Evolutionary conservation across 2,329 filamentous ascomycete species (phyloP), one percentile per base, ranked within the genome.

Genomic region (Microdochium trichocladiopsis): DNA sequence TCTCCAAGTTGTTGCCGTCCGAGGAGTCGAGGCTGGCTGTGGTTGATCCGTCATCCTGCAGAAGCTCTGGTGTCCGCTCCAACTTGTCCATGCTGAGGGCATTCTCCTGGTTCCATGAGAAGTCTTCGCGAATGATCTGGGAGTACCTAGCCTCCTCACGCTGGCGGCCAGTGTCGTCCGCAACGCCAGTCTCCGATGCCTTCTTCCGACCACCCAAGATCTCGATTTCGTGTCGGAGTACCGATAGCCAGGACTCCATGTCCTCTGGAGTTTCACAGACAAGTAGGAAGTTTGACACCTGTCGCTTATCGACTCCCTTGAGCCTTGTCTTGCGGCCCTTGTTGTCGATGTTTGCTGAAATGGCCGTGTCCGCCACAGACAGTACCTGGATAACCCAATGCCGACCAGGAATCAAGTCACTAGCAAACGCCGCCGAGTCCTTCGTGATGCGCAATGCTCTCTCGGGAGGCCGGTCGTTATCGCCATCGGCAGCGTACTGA

Each of bases 391-490:
- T 67, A 5, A 93, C 89, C 82, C 87, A 92, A 61, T 91, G 88
- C 55, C 82, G 83, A 5, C 89, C 89, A 2, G 88, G 87, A 52
- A 93, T 90, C 14, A 87, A 75, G 63, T 94, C 89, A 58, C 84
- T 90, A 1, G 86, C 89, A 66, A 90, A 93, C 4, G 87, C 89
- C 11, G 87, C 88, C 2, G 88, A 92, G 48, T 87, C 80, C 56
- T 82, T 84, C n/a, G 82, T 81, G 3, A 94, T 72, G 49, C 85
- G 83, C 53, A 93, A 71, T 31, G 88, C 75, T 66, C 85, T 89
- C 65, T 94, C 89, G 0, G 89, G 89, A 11, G 84, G 66, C 23
- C 88, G 77, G 59, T 92, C 85, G 60, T 83, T 87, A 2, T 80
- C 71, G 2, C 89, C 89, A 25, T 87, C 80, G 10, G 80, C 83